These are phyloP conservation scores for Astraeus odoratus DNA, from an alignment of 768 basidiomycete genomes.

Conservation along the genomic window DNA sequence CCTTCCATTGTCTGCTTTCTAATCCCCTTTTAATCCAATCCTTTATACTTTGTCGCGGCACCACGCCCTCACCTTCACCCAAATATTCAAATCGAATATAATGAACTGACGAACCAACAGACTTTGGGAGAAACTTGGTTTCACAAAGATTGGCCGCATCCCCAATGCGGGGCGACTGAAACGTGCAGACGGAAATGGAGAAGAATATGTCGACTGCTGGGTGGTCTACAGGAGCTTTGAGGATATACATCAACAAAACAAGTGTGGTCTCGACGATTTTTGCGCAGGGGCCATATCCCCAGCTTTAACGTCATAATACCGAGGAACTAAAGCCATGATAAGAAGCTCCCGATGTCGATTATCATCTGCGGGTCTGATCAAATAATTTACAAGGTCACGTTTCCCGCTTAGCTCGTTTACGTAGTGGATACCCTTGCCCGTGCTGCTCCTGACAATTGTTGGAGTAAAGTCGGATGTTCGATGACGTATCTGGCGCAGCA, in stretches of 20 bases:
- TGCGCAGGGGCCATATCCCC: too few species aligned
- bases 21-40: background rate
- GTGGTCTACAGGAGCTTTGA: constrained; percentile 78
- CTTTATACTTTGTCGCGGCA: background rate
- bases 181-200: constrained; percentile 59
- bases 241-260: constrained; percentile 24
- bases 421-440: too few species aligned
- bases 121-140: constrained; percentile 81
- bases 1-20: background rate
- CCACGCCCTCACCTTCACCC: background rate
- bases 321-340: too few species aligned
- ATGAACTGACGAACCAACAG: constrained; percentile 22
- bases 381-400: too few species aligned
- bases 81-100: background rate
- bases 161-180: constrained; percentile 69
- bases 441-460: too few species aligned
- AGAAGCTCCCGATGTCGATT: too few species aligned
- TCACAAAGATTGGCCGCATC: constrained; percentile 71
- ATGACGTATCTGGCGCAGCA: too few species aligned
- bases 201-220: constrained; percentile 87
- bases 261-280: too few species aligned
- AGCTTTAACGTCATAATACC: too few species aligned
- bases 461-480: too few species aligned
- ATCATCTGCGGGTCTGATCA: too few species aligned
- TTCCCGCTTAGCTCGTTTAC: too few species aligned